Percentiles rank a stretch among this genome's conserved stretches.
phyloP scores from a whole-genome alignment of 495 filamentous ascomycete genomes.

The Xanthoparmelia taractica region DNA sequence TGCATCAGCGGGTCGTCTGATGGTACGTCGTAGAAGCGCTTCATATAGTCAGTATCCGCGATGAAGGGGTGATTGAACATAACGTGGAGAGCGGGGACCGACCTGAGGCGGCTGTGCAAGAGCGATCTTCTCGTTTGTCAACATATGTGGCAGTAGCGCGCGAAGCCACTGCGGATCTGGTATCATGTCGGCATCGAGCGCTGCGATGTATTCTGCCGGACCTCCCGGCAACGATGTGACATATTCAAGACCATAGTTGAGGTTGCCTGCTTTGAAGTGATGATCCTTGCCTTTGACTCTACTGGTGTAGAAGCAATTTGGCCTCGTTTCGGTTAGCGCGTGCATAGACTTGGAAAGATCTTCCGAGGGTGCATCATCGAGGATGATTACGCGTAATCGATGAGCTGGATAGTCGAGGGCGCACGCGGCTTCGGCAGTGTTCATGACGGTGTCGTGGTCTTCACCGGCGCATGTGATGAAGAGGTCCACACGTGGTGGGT shows the following conservation, averaged over 20 bases:
- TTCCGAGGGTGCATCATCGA: constrained; percentile 40
- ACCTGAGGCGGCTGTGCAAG: too few species aligned
- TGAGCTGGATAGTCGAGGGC: constrained; percentile 44
- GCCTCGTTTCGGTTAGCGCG: constrained; percentile 26
- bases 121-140: too few species aligned
- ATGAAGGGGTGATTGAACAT: too few species aligned
- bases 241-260: too few species aligned
- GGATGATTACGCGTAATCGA: constrained; percentile 42
- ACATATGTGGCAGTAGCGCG: too few species aligned
- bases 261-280: too few species aligned
- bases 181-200: too few species aligned
- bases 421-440: constrained; percentile 43
- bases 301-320: constrained; percentile 42
- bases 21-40: constrained; percentile 18
- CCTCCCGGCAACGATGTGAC: too few species aligned
- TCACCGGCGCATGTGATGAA: constrained; percentile 46
- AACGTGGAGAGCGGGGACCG: too few species aligned
- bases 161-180: too few species aligned
- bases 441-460: constrained; percentile 44
- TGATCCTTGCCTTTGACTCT: constrained; percentile 19
- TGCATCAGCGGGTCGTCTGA: constrained; percentile 13
- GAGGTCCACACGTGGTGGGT: constrained; percentile 36
- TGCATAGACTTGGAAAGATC: constrained; percentile 32
- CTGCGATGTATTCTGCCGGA: too few species aligned
- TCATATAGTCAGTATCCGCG: too few species aligned